These are phyloP conservation scores for Hygrophorus pudorinus DNA, from an alignment of 768 basidiomycete genomes.

Conservation along the genomic window DNA sequence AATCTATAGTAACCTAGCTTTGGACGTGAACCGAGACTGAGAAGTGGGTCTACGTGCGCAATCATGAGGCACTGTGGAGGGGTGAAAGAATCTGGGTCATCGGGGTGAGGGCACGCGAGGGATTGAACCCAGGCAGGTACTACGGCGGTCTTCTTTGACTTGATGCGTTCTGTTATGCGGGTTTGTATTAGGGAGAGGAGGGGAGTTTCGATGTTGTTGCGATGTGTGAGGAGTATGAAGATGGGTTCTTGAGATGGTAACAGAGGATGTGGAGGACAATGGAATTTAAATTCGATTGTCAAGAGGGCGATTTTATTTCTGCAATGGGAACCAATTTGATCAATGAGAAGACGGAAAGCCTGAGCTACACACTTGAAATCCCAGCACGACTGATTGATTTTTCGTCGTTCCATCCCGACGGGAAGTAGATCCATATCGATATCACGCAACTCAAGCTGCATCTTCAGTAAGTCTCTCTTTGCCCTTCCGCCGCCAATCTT, in stretches of 20 bases:
- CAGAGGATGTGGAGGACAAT: conserved; percentile 40
- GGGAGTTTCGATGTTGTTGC: conserved; percentile 40
- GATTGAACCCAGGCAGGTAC: conserved; percentile 46
- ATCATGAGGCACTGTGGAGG: conserved; percentile 54
- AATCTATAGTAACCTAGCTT: conserved; percentile 45
- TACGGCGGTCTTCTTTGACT: conserved; percentile 33
- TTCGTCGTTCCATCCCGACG: conserved; percentile 72
- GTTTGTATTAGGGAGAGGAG: conserved; percentile 42
- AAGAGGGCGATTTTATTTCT: conserved; percentile 62
- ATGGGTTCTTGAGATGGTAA: conserved; percentile 28
- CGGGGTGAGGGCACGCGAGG: conserved; percentile 42
- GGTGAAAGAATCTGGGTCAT: conserved; percentile 45
- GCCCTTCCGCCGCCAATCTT: conserved; percentile 27
- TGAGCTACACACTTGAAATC: conserved; percentile 74
- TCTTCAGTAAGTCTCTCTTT: conserved; percentile 60
- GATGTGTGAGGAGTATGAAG: conserved; percentile 53
- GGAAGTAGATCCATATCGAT: conserved; percentile 73
- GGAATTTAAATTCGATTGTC: conserved; percentile 65
- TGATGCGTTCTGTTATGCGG: conserved; percentile 30
- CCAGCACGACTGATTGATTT: conserved; percentile 74
- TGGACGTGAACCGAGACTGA: conserved; percentile 13
- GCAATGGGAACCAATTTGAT: conserved; percentile 4
- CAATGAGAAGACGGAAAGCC: too few relatives aligned
- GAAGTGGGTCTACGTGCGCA: conserved; percentile 30
- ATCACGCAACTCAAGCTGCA: conserved; percentile 55